These are phyloP conservation scores for Sabuloglossum arenarium DNA, from an alignment of 495 filamentous ascomycete genomes.

Conservation along the genomic window DNA sequence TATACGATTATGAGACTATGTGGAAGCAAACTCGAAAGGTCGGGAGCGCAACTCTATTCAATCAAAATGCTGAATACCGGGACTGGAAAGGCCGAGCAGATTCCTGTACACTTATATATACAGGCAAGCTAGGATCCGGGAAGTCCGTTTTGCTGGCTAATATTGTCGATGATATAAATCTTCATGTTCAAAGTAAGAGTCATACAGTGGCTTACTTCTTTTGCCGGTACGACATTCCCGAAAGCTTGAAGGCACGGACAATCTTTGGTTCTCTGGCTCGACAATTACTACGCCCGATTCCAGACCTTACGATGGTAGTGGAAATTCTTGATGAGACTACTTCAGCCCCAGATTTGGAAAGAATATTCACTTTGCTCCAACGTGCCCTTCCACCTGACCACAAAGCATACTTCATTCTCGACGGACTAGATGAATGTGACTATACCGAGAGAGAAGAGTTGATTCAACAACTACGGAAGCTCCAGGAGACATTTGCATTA, in stretches of 20 bases:
- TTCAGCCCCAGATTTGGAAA: slow-evolving; percentile 9
- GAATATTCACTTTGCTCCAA: slow-evolving; percentile 9
- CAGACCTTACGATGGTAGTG: slow-evolving; percentile 8
- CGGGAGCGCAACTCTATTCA: slow-evolving; percentile 18
- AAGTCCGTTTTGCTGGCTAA: slow-evolving; percentile 24
- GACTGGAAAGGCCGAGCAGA: slow-evolving; percentile 16
- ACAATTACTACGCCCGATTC: slow-evolving; percentile 16
- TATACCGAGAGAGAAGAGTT: slow-evolving; percentile 10
- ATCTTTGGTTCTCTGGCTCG: slow-evolving; percentile 21
- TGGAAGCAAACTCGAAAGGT: slow-evolving; percentile 24
- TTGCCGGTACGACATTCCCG: slow-evolving; percentile 19
- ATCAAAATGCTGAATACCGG: slow-evolving; percentile 13
- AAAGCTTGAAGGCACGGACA: slow-evolving; percentile 19
- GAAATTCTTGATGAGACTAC: slow-evolving; percentile 9
- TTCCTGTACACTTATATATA: slow-evolving; percentile 17
- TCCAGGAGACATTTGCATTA: slow-evolving; percentile 13
- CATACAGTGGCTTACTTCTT: slow-evolving; percentile 23
- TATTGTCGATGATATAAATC: slow-evolving; percentile 22
- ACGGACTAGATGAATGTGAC: slow-evolving; percentile 21
- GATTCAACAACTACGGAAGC: slow-evolving; percentile 9
- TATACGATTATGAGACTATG: slow-evolving; percentile 19
- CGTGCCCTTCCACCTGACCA: slow-evolving; percentile 6
- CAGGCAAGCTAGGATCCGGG: slow-evolving; percentile 23
- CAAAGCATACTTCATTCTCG: slow-evolving; percentile 17
- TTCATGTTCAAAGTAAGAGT: slow-evolving; percentile 8